These are phyloP conservation scores for Volutella citrinella DNA, from an alignment of 2,329 filamentous ascomycete species.

Conservation along the genomic window DNA sequence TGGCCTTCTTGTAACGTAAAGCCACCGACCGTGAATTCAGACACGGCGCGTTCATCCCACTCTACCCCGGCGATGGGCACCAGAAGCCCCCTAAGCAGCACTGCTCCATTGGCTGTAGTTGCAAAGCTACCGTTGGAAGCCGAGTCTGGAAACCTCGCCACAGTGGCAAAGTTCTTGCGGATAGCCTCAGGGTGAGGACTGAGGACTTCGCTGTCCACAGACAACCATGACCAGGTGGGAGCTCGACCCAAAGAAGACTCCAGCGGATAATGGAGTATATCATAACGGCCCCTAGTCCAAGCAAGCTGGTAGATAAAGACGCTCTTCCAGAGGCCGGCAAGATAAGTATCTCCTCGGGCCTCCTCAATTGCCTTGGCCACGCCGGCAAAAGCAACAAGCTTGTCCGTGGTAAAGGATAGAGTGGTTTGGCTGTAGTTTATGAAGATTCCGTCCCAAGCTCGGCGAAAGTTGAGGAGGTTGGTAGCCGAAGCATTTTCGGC, in stretches of 20 bases:
- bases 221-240: slow-evolving; percentile 5
- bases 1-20: background rate
- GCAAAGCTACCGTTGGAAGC: background rate
- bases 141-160: background rate
- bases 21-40: too few relatives aligned
- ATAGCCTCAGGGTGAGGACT: background rate
- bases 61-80: too few relatives aligned
- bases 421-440: background rate
- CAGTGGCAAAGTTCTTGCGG: background rate
- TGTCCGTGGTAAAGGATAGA: slow-evolving; percentile 1
- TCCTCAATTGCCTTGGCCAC: background rate
- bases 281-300: background rate
- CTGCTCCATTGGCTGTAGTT: background rate
- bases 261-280: background rate
- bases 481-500: background rate
- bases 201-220: slow-evolving; percentile 1
- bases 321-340: slow-evolving; percentile 3
- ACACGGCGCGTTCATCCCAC: too few relatives aligned
- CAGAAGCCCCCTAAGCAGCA: background rate
- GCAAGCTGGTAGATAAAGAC: background rate
- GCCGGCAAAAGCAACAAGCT: slow-evolving; percentile 2
- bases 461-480: background rate
- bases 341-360: background rate
- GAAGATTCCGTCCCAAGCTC: background rate
- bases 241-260: background rate